Evolutionary conservation across 257 asterid species (phyloP).

Genomic region (Echites panduratus): DNA sequence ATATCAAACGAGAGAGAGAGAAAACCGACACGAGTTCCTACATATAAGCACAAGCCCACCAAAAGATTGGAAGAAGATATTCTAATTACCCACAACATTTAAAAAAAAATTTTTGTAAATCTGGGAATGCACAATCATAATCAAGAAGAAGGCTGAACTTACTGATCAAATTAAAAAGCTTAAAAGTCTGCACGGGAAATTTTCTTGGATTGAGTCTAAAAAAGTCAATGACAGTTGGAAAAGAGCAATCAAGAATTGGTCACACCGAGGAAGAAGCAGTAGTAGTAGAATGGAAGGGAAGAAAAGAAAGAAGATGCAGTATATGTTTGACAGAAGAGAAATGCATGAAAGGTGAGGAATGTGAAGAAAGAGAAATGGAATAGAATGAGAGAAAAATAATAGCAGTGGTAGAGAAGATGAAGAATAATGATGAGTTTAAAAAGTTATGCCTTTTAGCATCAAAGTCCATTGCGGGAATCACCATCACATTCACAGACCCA

Average conservation of each 20-base stretch:
- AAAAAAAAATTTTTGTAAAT: conserved; percentile 2
- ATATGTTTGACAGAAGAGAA: conserved; percentile 22
- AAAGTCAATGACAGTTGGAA: conserved; percentile 4
- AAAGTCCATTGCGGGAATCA: conserved; percentile 56
- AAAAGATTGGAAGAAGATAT: not conserved
- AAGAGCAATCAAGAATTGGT: not conserved
- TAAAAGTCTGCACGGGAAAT: not conserved
- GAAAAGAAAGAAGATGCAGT: conserved; percentile 4
- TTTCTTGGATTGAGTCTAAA: no score
- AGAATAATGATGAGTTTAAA: conserved; percentile 34
- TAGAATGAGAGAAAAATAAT: conserved; percentile 16
- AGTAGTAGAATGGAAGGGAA: conserved; percentile 4
- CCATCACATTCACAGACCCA: no score
- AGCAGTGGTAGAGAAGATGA: no score
- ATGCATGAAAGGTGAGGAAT: conserved; percentile 19
- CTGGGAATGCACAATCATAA: not conserved
- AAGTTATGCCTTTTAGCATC: conserved; percentile 49
- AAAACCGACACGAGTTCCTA: not conserved
- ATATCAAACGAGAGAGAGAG: not conserved
- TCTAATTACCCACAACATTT: not conserved
- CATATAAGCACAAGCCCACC: not conserved
- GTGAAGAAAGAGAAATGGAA: conserved; percentile 14
- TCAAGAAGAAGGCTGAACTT: not conserved
- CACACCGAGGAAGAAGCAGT: not conserved
- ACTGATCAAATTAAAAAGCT: conserved; percentile 10